Conservation (phyloP, 1,284 basidiomycete genomes). For the Austropuccinia psidii region DNA sequence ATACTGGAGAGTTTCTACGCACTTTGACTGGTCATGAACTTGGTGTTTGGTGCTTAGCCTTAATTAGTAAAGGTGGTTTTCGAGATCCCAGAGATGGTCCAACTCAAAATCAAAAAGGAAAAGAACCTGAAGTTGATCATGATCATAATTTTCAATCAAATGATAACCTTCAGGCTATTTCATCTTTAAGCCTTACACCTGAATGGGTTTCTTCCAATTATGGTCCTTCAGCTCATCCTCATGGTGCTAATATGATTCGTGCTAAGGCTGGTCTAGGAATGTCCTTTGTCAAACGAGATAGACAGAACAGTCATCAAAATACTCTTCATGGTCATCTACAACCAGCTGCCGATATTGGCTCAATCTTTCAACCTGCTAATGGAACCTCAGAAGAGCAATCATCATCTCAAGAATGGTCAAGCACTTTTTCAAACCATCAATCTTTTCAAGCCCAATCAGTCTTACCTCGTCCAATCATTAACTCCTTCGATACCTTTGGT, state of each 20-base stretch:
- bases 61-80: slow-evolving; percentile 52
- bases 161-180: background rate
- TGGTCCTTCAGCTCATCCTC: slow-evolving; percentile 2
- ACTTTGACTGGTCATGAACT: slow-evolving; percentile 76
- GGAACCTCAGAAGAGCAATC: background rate
- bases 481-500: background rate
- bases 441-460: background rate
- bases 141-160: background rate
- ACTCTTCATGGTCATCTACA: slow-evolving; percentile 1
- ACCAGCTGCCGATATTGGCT: background rate
- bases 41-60: slow-evolving; percentile 85
- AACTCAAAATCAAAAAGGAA: slow-evolving; percentile 15
- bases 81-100: slow-evolving; percentile 33
- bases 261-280: slow-evolving; percentile 23
- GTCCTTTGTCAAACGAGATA: background rate
- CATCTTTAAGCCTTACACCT: background rate
- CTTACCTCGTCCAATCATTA: no score
- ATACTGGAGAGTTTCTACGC: slow-evolving; percentile 66
- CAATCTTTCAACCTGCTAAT: slow-evolving; percentile 28
- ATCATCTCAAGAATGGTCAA: background rate
- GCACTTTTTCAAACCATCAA: background rate
- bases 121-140: background rate
- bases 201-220: slow-evolving; percentile 31
- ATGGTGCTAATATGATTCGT: slow-evolving; percentile 30
- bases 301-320: slow-evolving; percentile 22